A percentile compares a stretch with the other conserved stretches of the same genome.
Evolutionary conservation across 2,329 filamentous ascomycete genomes (phyloP).

Genomic region (Acrocalymma vagum): DNA sequence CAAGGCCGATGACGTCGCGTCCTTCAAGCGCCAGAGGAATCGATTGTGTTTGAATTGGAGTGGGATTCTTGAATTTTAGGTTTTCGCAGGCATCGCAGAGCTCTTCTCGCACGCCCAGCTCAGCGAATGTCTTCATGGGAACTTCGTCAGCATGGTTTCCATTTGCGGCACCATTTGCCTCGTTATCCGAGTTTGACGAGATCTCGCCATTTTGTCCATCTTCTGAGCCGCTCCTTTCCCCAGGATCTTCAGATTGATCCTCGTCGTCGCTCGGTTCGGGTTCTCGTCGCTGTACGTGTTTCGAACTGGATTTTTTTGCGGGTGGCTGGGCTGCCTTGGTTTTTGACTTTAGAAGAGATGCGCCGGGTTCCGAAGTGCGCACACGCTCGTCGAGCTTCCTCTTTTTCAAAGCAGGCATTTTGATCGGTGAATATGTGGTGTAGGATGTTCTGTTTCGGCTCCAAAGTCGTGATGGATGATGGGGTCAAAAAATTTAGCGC

Average conservation of each 20-base stretch:
- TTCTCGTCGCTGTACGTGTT: conserved; percentile 25
- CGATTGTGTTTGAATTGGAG: conserved; percentile 85
- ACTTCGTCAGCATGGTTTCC: conserved; percentile 39
- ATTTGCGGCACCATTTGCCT: conserved; percentile 14
- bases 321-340: conserved; percentile 24
- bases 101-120: conserved; percentile 81
- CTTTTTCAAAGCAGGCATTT: conserved; percentile 54
- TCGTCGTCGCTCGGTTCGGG: conserved; percentile 35
- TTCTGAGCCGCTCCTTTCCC: too few species aligned
- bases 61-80: conserved; percentile 85
- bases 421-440: conserved; percentile 12
- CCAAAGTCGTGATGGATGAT: conserved; percentile 7
- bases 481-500: conserved; percentile 20
- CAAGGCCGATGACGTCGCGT: conserved; percentile 89
- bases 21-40: conserved; percentile 83
- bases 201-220: too few species aligned
- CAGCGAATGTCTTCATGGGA: conserved; percentile 70
- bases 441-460: neutral
- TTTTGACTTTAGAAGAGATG: conserved; percentile 19
- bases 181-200: conserved; percentile 5
- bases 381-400: conserved; percentile 47
- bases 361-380: conserved; percentile 10
- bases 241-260: conserved; percentile 10
- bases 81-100: conserved; percentile 87
- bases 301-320: conserved; percentile 18